A percentile compares a stretch with the other conserved stretches of the same genome.
These are phyloP conservation scores for Paecilomyces fulvus DNA, from an alignment of 2,329 filamentous ascomycete genomes.

Conservation along the genomic window DNA sequence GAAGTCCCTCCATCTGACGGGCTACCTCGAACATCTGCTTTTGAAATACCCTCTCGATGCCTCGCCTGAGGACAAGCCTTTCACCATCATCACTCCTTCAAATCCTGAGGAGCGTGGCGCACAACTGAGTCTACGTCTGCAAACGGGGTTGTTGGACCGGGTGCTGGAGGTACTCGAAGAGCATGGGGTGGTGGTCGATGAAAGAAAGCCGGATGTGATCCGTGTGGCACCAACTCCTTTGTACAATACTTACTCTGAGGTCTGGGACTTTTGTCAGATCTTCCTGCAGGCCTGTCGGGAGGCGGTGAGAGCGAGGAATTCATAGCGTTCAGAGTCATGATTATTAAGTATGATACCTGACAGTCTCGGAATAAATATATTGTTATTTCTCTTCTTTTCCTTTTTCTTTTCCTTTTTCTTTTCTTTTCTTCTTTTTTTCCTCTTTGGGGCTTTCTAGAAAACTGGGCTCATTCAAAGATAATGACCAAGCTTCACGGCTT, in stretches of 20 bases:
- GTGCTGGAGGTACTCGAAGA: conserved; percentile 57
- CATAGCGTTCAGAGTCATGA: not conserved
- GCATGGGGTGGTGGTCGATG: conserved; percentile 67
- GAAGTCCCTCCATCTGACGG: conserved; percentile 66
- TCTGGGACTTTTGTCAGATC: conserved; percentile 51
- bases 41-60: conserved; percentile 25
- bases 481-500: not conserved
- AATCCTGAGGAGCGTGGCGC: conserved; percentile 63
- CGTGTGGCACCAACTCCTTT: conserved; percentile 74
- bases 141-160: conserved; percentile 59
- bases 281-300: conserved; percentile 43
- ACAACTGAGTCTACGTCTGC: conserved; percentile 67
- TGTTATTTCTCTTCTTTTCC: not conserved
- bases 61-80: conserved; percentile 32
- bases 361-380: not conserved
- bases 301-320: conserved; percentile 19
- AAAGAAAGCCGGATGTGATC: conserved; percentile 78
- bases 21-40: conserved; percentile 65
- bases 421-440: no score
- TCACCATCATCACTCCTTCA: conserved; percentile 60
- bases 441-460: no score
- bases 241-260: conserved; percentile 73
- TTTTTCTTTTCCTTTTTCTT: no score
- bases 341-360: not conserved
- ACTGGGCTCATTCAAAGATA: not conserved